These are phyloP conservation scores for Betula pendula DNA, from an alignment of 306 rosid species.

Conservation along the genomic window DNA sequence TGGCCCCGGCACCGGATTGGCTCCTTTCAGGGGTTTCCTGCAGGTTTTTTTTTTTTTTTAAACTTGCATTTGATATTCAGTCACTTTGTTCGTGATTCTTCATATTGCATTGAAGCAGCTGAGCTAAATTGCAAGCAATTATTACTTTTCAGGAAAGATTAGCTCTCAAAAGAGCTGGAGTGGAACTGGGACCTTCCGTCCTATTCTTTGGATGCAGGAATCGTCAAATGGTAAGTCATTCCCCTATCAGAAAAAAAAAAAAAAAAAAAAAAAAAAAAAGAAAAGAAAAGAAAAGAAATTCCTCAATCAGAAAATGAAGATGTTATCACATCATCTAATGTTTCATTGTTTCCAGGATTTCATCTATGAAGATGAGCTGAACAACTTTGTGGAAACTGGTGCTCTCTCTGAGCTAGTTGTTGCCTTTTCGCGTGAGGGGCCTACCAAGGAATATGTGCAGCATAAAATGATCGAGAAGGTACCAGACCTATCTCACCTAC, in stretches of 20 bases:
- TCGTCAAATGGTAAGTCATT: conserved; percentile 64
- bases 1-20: conserved; percentile 99
- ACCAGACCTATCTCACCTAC: conserved; percentile 4
- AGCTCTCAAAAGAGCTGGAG: conserved; percentile 72
- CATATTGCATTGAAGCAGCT: conserved; percentile 7
- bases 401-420: conserved; percentile 86
- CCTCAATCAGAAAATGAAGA: too few relatives aligned
- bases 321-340: conserved; percentile 1
- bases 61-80: conserved; percentile 27
- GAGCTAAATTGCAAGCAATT: conserved; percentile 13
- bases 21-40: conserved; percentile 99
- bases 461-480: conserved; percentile 95
- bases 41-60: conserved; percentile 57
- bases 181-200: conserved; percentile 71
- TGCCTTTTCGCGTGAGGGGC: conserved; percentile 96
- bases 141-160: conserved; percentile 73
- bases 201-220: conserved; percentile 95
- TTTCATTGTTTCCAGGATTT: conserved; percentile 57
- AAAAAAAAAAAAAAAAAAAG: background rate
- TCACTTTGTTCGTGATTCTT: conserved; percentile 3
- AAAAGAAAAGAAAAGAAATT: too few relatives aligned
- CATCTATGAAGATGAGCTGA: conserved; percentile 88
- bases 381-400: conserved; percentile 59
- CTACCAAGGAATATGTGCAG: conserved; percentile 89
- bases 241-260: background rate